Evolutionary conservation across 1,284 basidiomycete species (phyloP), one percentile per base, ranked within the genome.

Genomic region (Ceratobasidium sp.): DNA sequence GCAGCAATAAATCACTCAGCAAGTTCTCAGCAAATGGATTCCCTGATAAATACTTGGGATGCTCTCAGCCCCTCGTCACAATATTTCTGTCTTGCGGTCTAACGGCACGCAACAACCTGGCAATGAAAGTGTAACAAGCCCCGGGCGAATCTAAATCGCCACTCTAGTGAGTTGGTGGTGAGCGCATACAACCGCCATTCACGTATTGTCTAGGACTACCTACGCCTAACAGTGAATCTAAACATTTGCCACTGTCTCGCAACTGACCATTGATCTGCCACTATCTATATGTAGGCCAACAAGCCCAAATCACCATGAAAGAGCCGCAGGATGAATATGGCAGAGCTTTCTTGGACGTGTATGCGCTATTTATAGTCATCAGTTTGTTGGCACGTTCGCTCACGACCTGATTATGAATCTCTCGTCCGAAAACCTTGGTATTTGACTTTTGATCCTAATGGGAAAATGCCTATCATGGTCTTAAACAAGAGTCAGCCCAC

Each of bases 301-400:
- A 28, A 15, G 56, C 26, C 28, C 56, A 60, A 15, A 28, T 60
- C 15, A 26, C 56, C 56, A 28, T 28, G 23, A 26, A 60, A 28
- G 56, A 60, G 26, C 23, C 26, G 9, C 23, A 60, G 26, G n/a
- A n/a, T 60, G 23, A 60, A 26, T 60, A 26, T 15, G 26, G 26
- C 56, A 60, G 3, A 60, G 15, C 26, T 60, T 60, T 60, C 56
- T 28, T 60, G 56, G 56, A 26, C 56, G 15, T 60, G 56, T 60
- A 28, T 60, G 56, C 56, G 26, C 26, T 28, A 10, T 33, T 33
- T 26, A 7, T 28, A 3, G 6, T 28, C 23, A 26, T 7, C 2
- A 5, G 10, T 15, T 26, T 26, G 26, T 9, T 3, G 5, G 23
- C 28, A 28, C 26, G 23, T 6, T 26, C 28, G 23, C 23, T 26